Conservation (phyloP, 371 early-diverging fungal genomes). For the Actinomortierella wolfii region DNA sequence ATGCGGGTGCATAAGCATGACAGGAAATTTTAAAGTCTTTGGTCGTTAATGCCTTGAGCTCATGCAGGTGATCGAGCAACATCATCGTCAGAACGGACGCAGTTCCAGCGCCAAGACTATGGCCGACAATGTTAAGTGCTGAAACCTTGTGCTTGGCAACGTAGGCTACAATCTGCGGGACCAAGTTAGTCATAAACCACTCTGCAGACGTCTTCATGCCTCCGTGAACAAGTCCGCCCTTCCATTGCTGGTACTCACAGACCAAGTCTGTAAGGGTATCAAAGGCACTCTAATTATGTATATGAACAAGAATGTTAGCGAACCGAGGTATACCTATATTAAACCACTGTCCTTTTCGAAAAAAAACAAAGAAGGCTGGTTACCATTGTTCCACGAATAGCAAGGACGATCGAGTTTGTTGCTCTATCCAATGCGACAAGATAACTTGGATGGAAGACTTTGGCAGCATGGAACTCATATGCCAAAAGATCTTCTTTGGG, state of each 20-base stretch:
- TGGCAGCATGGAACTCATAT: conserved; percentile 72
- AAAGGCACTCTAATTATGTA: conserved; percentile 61
- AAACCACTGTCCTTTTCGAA: too few relatives aligned
- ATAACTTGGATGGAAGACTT: conserved; percentile 82
- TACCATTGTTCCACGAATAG: conserved; percentile 87
- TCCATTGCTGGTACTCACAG: conserved; percentile 88
- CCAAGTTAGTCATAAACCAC: conserved; percentile 75
- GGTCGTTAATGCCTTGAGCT: conserved; percentile 51
- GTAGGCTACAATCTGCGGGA: conserved; percentile 71
- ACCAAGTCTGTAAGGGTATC: conserved; percentile 87
- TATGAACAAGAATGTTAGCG: too few relatives aligned
- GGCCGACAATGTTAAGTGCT: conserved; percentile 76
- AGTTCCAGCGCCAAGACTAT: conserved; percentile 83
- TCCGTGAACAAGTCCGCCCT: conserved; percentile 83
- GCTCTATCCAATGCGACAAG: conserved; percentile 76
- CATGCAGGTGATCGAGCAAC: conserved; percentile 64
- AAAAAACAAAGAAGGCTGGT: conserved; percentile 1
- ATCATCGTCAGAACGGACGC: conserved; percentile 82
- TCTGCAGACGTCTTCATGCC: conserved; percentile 83
- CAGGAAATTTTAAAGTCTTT: conserved; percentile 51
- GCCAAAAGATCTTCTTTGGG: conserved; percentile 75
- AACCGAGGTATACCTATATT: too few relatives aligned
- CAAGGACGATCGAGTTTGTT: conserved; percentile 73
- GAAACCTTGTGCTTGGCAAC: conserved; percentile 64
- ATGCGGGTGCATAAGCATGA: conserved; percentile 68